Percentiles rank a stretch among this genome's conserved stretches.
Evolutionary conservation across 192 early-diverging fungal species (phyloP).

Genomic region (Phlyctochytrium planicorne): DNA sequence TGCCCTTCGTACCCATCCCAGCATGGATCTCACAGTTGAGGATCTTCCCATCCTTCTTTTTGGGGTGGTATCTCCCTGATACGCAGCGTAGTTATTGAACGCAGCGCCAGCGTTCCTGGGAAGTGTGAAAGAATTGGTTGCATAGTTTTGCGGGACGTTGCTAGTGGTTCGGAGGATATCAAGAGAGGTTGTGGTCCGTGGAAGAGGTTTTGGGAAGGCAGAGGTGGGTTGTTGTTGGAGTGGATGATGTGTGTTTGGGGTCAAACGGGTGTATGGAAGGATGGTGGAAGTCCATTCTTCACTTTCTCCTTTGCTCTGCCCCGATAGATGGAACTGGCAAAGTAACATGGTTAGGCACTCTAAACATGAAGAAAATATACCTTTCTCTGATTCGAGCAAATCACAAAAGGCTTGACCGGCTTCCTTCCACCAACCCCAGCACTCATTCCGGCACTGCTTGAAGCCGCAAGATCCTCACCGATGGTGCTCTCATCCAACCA

Average conservation of each 20-base stretch:
- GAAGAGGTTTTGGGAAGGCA: too few species aligned
- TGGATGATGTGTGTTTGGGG: too few species aligned
- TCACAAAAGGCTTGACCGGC: constrained; percentile 26
- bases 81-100: too few species aligned
- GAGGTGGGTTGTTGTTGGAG: too few species aligned
- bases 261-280: too few species aligned
- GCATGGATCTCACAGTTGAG: constrained; percentile 1
- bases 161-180: constrained; percentile 2
- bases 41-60: constrained; percentile 6
- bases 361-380: constrained; percentile 11
- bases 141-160: too few species aligned
- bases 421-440: constrained; percentile 24
- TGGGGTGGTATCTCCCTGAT: too few species aligned
- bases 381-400: constrained; percentile 31
- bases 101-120: too few species aligned
- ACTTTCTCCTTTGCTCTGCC: constrained; percentile 39
- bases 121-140: too few species aligned
- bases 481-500: constrained; percentile 26
- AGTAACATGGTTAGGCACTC: neutral
- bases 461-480: neutral
- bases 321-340: constrained; percentile 48
- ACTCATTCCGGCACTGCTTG: neutral
- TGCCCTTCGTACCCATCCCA: neutral
- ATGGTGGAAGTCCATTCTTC: constrained; percentile 54
- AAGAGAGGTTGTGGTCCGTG: neutral